Conservation (phyloP, 2,329 filamentous ascomycete genomes). For the Colletotrichum tabaci region DNA sequence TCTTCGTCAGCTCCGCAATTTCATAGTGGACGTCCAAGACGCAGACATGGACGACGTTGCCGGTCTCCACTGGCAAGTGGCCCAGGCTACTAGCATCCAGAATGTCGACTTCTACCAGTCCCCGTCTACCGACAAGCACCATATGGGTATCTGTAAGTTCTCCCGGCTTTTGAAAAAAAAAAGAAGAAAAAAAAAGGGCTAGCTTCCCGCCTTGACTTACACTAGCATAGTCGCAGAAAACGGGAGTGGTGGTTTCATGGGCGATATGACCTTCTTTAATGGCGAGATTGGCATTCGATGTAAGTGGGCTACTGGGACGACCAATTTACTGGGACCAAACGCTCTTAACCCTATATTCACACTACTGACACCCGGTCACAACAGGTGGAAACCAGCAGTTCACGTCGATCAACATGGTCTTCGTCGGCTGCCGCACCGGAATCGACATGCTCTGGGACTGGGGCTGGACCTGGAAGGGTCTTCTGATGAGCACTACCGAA, state of each 20-base stretch:
- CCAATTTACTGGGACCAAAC: too few relatives aligned
- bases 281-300: constrained; percentile 67
- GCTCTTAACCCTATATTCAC: too few relatives aligned
- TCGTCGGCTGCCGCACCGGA: constrained; percentile 75
- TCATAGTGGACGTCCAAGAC: constrained; percentile 69
- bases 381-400: constrained; percentile 76
- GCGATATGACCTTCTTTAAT: constrained; percentile 75
- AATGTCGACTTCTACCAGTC: constrained; percentile 63
- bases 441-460: constrained; percentile 82
- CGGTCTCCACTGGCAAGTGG: constrained; percentile 76
- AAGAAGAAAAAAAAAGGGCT: constrained; percentile 25
- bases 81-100: constrained; percentile 68
- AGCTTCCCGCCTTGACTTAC: constrained; percentile 23
- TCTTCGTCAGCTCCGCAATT: constrained; percentile 75
- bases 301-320: too few relatives aligned
- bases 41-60: constrained; percentile 51
- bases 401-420: constrained; percentile 76
- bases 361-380: too few relatives aligned
- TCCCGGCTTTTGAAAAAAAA: too few relatives aligned
- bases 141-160: too few relatives aligned
- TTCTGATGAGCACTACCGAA: constrained; percentile 18
- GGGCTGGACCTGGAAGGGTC: constrained; percentile 69
- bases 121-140: constrained; percentile 1
- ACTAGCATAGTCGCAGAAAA: constrained; percentile 43
- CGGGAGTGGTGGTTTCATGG: constrained; percentile 58